Base-by-base conservation (phyloP, 2,329 filamentous ascomycete species). In the Massarina eburnea region DNA sequence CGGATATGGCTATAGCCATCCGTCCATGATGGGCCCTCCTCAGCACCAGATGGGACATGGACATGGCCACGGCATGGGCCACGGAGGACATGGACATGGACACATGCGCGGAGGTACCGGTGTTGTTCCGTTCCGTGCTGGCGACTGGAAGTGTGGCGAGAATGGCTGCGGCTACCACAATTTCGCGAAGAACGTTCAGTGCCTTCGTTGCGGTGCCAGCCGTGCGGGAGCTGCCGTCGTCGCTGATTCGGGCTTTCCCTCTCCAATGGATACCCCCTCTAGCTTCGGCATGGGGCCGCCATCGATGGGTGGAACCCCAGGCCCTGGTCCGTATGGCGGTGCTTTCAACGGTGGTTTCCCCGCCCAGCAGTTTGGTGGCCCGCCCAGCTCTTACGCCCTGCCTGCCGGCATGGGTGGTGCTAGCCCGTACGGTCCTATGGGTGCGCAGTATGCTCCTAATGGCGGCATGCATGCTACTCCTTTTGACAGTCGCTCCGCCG, bases 111-210 rank as follows among this genome's bases (percentile, higher is more conserved):
- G 91, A 79, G 89, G 90, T 79, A 80, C 89, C 52, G 87, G 88
- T 58, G 87, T 91, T 38, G 94, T 99, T 34, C 94, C 94, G 14
- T 99, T 99, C 86, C 88, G 94, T 65, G 94, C 94, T 44, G 94
- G 94, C 66, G 94, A 99, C 68, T 99, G 94, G 94, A 96, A 96
- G 74, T 99, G 94, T 67, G 94, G 94, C 45, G 94, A 94, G 55
- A 94, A 99, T 67, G 91, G 91, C 29, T 99, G 94, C 70, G 90
- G 89, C 47, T 99, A 99, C 73, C 94, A 99, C 78, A 99, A 99
- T 77, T 99, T 99, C 68, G 94, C 94, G 51, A 99, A 99, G 82
- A 99, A 99, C 64, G 92, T 97, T 46, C 95, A 90, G 74, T 99
- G 94, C 73, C 83, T 99, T 52, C 89, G 94, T 49, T 99, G 94